Conservation (phyloP, 2,329 filamentous ascomycete genomes). For the Dactylonectria estremocensis region DNA sequence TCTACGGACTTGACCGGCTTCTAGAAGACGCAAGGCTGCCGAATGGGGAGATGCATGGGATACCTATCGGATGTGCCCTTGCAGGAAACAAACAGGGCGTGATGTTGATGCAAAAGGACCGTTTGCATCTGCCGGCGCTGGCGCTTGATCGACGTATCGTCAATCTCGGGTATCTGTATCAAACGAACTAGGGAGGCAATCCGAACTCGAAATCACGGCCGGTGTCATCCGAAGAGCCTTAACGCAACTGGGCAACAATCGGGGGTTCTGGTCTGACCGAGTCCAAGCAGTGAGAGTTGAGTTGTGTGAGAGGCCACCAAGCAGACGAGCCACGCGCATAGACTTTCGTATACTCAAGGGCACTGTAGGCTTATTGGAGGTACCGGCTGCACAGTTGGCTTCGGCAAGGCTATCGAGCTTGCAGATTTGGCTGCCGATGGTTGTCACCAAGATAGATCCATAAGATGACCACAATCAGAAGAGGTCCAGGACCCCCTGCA, state of each 20-base stretch:
- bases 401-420: conserved; percentile 26
- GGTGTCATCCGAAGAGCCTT: conserved; percentile 17
- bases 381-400: conserved; percentile 16
- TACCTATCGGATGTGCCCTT: conserved; percentile 37
- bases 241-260: conserved; percentile 29
- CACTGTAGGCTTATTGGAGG: background rate
- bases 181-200: conserved; percentile 33
- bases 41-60: conserved; percentile 33
- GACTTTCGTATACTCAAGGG: background rate
- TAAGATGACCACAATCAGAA: conserved; percentile 43
- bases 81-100: conserved; percentile 33
- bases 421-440: conserved; percentile 26
- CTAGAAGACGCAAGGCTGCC: conserved; percentile 39
- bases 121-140: conserved; percentile 37
- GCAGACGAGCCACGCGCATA: too few species aligned
- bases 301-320: background rate
- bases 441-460: conserved; percentile 26
- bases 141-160: conserved; percentile 48
- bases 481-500: conserved; percentile 39
- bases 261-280: background rate
- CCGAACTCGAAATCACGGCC: conserved; percentile 28
- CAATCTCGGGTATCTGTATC: conserved; percentile 50
- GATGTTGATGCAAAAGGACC: conserved; percentile 19
- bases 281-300: background rate
- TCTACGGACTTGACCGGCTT: conserved; percentile 33